Base-by-base conservation (phyloP, 1,139 yeast genomes). In the Wickerhamiella infanticola region DNA sequence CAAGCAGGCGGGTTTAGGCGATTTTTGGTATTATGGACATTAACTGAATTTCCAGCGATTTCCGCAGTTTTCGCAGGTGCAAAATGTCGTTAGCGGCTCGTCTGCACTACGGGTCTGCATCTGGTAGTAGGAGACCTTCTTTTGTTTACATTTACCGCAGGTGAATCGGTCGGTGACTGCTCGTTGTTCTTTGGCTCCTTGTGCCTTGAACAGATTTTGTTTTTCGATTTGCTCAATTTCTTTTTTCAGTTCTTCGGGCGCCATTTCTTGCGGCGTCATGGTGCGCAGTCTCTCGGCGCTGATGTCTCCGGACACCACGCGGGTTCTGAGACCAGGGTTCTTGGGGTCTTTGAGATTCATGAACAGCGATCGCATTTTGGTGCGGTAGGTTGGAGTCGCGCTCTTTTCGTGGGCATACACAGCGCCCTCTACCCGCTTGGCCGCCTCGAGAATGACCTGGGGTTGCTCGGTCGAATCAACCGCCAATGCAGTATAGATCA, bases 71-170 rank as follows among this genome's bases (percentile, higher is more conserved):
- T 88, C 96, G 69, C 97, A 90, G 2, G 96, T 88, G 69, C 97
- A 90, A 62, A 90, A 90, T 2, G 98, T 90, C 6, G 98, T 90
- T 60, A 90, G 74, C 50, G 98, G 98, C 65, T 90, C 98, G 75
- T 90, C 98, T 26, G 98, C 98, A 48, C 95, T 83, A 64, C 98
- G 73, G 37, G 98, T 90, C 70, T 90, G 98, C 82, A 90, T 75
- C 68, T 90, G 98, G 65, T 86, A 90, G 63, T 90, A 90, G 56
- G 95, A 83, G 37, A 90, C 98, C 69, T 84, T 85, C 71, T 88
- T 85, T 62, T 86, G 90, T 66, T 88, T 90, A 74, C 98, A 90
- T 65, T 90, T 90, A 49, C 97, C 96, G 67, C 98, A 90, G 3
- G 94, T 83, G 63, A 90, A 90, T 63, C 97, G 73, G 64, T 90